phyloP scores from a whole-genome alignment of 2,329 filamentous ascomycete genomes.

The Xylaria sp. region DNA sequence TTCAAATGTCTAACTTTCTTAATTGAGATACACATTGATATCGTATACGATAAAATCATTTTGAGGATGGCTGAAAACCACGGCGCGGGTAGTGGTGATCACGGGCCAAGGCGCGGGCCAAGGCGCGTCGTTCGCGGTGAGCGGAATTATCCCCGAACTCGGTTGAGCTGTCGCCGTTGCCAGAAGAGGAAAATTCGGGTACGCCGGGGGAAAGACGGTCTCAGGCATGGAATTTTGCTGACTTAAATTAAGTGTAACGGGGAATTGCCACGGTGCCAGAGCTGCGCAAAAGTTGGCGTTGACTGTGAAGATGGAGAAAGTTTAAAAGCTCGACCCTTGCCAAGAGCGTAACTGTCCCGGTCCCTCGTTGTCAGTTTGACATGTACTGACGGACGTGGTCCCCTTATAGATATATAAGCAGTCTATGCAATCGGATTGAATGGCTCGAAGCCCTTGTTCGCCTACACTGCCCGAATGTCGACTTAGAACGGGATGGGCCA shows the following conservation, averaged over 20 bases:
- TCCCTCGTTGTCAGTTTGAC: neutral
- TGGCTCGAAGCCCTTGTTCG: constrained; percentile 55
- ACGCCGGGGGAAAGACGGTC: constrained; percentile 23
- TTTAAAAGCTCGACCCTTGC: constrained; percentile 36
- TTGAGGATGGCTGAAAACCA: constrained; percentile 10
- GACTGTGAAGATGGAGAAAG: constrained; percentile 28
- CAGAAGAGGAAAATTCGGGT: constrained; percentile 57
- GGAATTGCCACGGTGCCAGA: constrained; percentile 23
- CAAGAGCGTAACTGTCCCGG: constrained; percentile 46
- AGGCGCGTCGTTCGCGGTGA: constrained; percentile 7
- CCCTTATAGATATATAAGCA: constrained; percentile 14
- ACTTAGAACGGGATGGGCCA: constrained; percentile 39
- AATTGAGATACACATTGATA: neutral
- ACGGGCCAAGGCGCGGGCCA: constrained; percentile 3
- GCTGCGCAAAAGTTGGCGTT: constrained; percentile 21
- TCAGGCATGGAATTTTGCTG: neutral
- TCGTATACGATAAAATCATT: neutral
- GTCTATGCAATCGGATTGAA: constrained; percentile 40
- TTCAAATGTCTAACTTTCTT: neutral
- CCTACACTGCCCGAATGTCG: constrained; percentile 49
- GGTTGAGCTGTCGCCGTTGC: constrained; percentile 40
- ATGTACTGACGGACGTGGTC: neutral
- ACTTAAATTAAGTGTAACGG: constrained; percentile 23
- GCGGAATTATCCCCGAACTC: constrained; percentile 14
- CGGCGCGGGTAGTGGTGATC: neutral